Evolutionary conservation across 306 rosid species (phyloP).

Genomic region (Sesbania bispinosa): DNA sequence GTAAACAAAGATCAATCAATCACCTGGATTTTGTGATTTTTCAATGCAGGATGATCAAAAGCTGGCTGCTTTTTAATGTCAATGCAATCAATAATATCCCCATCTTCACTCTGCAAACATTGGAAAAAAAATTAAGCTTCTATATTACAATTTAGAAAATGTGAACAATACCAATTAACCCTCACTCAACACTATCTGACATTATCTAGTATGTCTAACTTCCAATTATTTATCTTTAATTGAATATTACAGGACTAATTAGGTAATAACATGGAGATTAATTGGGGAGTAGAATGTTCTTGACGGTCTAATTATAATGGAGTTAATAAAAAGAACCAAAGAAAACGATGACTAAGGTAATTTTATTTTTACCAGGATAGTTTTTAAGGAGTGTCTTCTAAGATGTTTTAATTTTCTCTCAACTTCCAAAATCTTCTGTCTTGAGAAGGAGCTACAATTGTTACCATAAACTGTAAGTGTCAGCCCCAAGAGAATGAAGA

Average conservation of each 20-base stretch:
- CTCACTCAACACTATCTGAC: background rate
- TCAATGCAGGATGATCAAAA: constrained; percentile 61
- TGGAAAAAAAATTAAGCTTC: background rate
- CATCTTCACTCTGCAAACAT: constrained; percentile 58
- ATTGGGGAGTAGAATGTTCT: background rate
- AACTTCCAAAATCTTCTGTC: constrained; percentile 37
- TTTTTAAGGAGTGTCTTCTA: constrained; percentile 43
- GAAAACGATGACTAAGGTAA: background rate
- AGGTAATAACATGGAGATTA: background rate
- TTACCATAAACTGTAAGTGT: constrained; percentile 17
- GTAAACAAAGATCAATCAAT: background rate
- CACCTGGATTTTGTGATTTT: constrained; percentile 63
- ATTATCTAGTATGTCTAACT: background rate
- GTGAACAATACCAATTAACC: background rate
- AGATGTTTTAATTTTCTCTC: constrained; percentile 49
- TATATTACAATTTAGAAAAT: background rate
- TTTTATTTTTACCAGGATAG: constrained; percentile 40
- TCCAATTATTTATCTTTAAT: background rate
- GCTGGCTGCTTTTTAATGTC: constrained; percentile 57
- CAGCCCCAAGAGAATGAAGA: constrained; percentile 34
- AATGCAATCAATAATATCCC: constrained; percentile 59
- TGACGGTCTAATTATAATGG: background rate
- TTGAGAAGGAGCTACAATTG: constrained; percentile 27
- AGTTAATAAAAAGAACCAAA: background rate
- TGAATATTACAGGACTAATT: background rate